Evolutionary conservation across 352 stramenopile species (phyloP).

Genomic region (Pythium coloratum): DNA sequence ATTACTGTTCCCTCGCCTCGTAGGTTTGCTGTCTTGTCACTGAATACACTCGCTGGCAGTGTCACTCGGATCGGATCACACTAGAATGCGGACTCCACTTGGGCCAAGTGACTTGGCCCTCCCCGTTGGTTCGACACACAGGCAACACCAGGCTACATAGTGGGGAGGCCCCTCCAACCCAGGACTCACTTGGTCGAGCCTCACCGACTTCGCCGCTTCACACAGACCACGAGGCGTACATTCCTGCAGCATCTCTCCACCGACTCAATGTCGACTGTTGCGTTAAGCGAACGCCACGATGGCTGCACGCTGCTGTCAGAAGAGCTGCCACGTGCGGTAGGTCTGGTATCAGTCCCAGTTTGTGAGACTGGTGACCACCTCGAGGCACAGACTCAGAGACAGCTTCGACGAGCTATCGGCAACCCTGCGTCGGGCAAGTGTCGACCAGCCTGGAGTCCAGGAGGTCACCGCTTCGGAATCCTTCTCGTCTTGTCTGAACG

Average conservation of each 20-base stretch:
- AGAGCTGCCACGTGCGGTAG: background rate
- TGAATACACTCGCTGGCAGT: background rate
- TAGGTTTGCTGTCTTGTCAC: too few relatives aligned
- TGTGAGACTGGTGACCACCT: background rate
- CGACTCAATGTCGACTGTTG: background rate
- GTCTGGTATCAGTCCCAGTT: background rate
- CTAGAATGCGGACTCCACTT: background rate
- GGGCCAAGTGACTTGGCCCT: background rate
- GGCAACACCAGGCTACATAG: background rate
- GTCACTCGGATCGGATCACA: background rate
- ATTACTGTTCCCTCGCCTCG: too few relatives aligned
- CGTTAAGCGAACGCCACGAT: background rate
- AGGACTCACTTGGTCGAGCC: background rate
- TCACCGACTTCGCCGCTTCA: background rate
- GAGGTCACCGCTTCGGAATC: too few relatives aligned
- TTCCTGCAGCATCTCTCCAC: slow-evolving; percentile 1
- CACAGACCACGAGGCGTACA: background rate
- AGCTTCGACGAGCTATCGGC: too few relatives aligned
- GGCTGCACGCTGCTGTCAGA: background rate
- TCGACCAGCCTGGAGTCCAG: too few relatives aligned
- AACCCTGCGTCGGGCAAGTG: too few relatives aligned
- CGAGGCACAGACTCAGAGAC: background rate
- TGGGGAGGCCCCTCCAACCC: too few relatives aligned
- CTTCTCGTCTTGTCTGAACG: too few relatives aligned
- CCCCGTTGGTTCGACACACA: background rate